phyloP scores from a whole-genome alignment of 2,329 filamentous ascomycete species.

The Xylaria sp. region DNA sequence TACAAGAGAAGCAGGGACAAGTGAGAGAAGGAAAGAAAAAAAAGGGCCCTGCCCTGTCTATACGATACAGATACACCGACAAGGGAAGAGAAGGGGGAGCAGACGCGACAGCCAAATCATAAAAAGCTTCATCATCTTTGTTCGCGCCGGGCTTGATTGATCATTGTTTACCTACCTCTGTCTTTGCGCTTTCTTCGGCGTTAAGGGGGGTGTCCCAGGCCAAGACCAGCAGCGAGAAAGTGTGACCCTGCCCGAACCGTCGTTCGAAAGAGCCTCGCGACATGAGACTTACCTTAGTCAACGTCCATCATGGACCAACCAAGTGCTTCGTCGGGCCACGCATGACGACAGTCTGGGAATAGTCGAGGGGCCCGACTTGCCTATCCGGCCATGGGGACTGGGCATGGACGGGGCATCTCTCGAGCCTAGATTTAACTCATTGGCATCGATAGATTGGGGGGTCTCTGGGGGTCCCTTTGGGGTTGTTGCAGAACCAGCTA shows the following conservation, averaged over 20 bases:
- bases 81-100: conserved; percentile 1
- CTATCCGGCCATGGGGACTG: conserved; percentile 9
- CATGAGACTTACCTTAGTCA: neutral
- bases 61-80: conserved; percentile 9
- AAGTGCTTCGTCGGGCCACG: conserved; percentile 21
- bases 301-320: conserved; percentile 25
- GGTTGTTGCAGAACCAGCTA: neutral
- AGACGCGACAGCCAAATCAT: neutral
- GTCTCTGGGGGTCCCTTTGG: neutral
- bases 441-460: neutral
- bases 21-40: neutral
- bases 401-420: neutral
- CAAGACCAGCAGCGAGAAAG: neutral
- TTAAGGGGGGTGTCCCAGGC: neutral
- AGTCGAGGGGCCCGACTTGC: conserved; percentile 6
- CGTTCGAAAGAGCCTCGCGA: conserved; percentile 1
- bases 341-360: conserved; percentile 21
- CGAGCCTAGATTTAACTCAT: conserved; percentile 15
- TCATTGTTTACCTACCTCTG: conserved; percentile 16
- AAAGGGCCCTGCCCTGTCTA: neutral
- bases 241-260: neutral
- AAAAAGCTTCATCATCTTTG: conserved; percentile 24
- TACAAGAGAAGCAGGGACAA: conserved; percentile 13
- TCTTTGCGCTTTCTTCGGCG: conserved; percentile 14
- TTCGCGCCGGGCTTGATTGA: conserved; percentile 27